phyloP scores from a whole-genome alignment of 2,329 filamentous ascomycete species.

The Fusarium verticillioides region DNA sequence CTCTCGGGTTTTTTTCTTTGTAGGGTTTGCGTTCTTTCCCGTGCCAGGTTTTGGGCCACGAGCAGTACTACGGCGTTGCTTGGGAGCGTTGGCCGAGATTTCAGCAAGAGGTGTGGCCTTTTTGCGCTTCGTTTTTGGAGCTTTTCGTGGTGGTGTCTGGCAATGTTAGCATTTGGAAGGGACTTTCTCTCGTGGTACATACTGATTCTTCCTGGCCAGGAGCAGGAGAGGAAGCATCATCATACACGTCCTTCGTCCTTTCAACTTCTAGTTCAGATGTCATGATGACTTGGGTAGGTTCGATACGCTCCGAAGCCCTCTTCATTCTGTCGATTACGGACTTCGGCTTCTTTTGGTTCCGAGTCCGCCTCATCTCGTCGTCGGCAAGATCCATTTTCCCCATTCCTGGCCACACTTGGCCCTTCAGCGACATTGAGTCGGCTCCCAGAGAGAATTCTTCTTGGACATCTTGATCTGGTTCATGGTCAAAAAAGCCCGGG shows the following conservation, averaged over 20 bases:
- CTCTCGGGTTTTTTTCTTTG: conserved; percentile 27
- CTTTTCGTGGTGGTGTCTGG: conserved; percentile 48
- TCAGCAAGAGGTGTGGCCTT: conserved; percentile 48
- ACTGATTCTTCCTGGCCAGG: conserved; percentile 57
- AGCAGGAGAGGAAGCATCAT: conserved; percentile 64
- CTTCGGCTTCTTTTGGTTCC: conserved; percentile 82
- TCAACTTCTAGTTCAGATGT: conserved; percentile 61
- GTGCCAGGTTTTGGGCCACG: conserved; percentile 31
- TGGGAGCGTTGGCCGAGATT: conserved; percentile 50
- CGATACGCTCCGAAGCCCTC: conserved; percentile 70
- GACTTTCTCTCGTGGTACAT: conserved; percentile 35
- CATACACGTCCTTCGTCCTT: conserved; percentile 68
- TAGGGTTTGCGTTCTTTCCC: conserved; percentile 34
- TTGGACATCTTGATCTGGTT: conserved; percentile 44
- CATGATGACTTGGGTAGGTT: conserved; percentile 74
- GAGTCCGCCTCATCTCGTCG: conserved; percentile 75
- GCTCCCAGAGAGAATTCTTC: conserved; percentile 43
- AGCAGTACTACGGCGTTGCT: conserved; percentile 38
- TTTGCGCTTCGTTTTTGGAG: conserved; percentile 47
- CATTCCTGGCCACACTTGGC: conserved; percentile 81
- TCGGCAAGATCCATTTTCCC: conserved; percentile 83
- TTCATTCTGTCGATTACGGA: conserved; percentile 76
- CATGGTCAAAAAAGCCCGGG: conserved; percentile 44
- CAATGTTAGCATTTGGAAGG: conserved; percentile 11
- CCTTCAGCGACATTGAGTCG: conserved; percentile 67